These are phyloP conservation scores for Nemania serpens DNA, from an alignment of 2,329 filamentous ascomycete genomes.

Conservation along the genomic window DNA sequence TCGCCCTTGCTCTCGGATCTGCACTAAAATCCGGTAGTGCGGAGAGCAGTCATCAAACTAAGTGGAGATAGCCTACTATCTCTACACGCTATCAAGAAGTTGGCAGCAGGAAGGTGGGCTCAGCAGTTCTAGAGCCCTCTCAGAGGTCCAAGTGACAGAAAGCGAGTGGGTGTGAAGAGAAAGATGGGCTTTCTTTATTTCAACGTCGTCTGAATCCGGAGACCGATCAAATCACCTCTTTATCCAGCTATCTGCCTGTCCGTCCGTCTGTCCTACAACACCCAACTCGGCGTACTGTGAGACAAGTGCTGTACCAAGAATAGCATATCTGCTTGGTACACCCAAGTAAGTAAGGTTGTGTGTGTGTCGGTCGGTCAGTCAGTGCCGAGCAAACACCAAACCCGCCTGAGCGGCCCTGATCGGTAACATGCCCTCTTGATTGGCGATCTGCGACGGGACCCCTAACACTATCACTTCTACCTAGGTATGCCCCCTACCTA, in stretches of 20 bases:
- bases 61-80: neutral
- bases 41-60: neutral
- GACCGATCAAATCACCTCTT: constrained; percentile 14
- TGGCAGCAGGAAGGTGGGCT: too few species aligned
- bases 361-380: too few species aligned
- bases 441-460: constrained; percentile 14
- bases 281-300: too few species aligned
- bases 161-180: neutral
- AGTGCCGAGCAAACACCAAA: neutral
- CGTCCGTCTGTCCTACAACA: neutral
- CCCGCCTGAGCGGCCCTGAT: neutral
- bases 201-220: constrained; percentile 23
- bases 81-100: too few species aligned
- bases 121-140: too few species aligned
- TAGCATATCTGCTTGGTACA: too few species aligned
- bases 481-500: neutral
- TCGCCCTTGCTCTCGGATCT: too few species aligned
- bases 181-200: constrained; percentile 4
- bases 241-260: neutral
- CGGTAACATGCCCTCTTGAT: neutral
- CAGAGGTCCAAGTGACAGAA: too few species aligned
- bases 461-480: neutral
- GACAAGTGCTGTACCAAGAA: too few species aligned
- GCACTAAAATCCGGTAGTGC: too few species aligned
- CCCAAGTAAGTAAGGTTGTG: too few species aligned